These are phyloP conservation scores for Phytophthora sojae DNA, from an alignment of 352 stramenopile species.

Conservation along the genomic window DNA sequence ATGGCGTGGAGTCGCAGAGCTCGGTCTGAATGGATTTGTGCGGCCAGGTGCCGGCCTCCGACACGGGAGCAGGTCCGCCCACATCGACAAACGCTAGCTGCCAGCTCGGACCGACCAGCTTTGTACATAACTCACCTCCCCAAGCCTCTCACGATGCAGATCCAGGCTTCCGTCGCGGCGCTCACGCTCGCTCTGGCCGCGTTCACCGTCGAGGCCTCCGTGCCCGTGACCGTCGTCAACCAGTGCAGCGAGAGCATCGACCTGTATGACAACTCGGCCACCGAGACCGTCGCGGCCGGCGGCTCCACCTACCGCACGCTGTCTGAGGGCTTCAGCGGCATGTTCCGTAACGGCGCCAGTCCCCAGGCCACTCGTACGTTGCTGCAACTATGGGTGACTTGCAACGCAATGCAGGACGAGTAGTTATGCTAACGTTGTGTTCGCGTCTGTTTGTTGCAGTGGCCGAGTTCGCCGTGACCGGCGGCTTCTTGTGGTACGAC, in stretches of 20 bases:
- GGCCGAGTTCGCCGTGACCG: conserved; percentile 50
- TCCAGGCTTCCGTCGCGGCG: conserved; percentile 24
- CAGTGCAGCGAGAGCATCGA: conserved; percentile 55
- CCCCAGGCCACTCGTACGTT: conserved; percentile 50
- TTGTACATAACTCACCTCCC: conserved; percentile 15
- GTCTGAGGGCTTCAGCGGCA: conserved; percentile 51
- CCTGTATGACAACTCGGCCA: conserved; percentile 65
- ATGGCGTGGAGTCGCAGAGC: conserved; percentile 30
- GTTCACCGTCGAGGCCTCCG: conserved; percentile 32
- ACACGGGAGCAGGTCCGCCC: conserved; percentile 23
- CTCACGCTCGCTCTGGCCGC: conserved; percentile 33
- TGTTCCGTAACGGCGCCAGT: conserved; percentile 67
- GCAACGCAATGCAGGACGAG: background rate
- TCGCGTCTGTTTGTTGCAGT: conserved; percentile 25
- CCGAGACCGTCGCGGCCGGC: conserved; percentile 46
- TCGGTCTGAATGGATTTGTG: conserved; percentile 30
- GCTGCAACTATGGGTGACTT: background rate
- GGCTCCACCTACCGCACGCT: conserved; percentile 48
- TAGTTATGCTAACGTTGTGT: conserved; percentile 1
- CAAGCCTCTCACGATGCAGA: conserved; percentile 17
- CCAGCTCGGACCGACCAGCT: conserved; percentile 18
- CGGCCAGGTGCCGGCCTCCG: conserved; percentile 13
- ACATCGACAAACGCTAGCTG: conserved; percentile 33
- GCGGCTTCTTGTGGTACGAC: conserved; percentile 51
- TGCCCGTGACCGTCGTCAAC: conserved; percentile 62